Evolutionary conservation across 2,329 filamentous ascomycete genomes (phyloP).

Genomic region (Sarocladium kiliense): DNA sequence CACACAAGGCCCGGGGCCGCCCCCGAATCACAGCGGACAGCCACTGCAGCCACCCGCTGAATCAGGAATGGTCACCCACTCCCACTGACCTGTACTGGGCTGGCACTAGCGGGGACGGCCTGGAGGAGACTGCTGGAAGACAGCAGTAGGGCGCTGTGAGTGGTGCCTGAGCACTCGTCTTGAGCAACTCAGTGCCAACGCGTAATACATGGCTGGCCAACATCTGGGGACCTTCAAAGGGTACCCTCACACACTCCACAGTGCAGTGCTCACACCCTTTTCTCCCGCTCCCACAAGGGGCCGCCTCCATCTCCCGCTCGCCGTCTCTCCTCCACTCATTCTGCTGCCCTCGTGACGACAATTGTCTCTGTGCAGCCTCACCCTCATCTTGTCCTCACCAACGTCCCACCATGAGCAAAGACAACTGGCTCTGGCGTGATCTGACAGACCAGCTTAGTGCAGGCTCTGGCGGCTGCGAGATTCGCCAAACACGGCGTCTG

Average conservation of each 20-base stretch:
- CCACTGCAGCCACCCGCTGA: background rate
- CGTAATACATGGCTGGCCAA: too few species aligned
- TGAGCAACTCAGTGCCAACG: too few species aligned
- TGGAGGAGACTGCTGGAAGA: background rate
- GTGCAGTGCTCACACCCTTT: background rate
- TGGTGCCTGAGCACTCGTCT: background rate
- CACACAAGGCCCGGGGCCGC: background rate
- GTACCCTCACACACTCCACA: background rate
- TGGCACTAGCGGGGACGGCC: background rate
- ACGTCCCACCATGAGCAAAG: background rate
- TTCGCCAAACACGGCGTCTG: background rate
- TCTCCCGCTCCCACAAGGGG: background rate
- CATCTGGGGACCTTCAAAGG: too few species aligned
- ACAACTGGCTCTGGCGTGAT: background rate
- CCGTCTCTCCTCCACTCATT: slow-evolving; percentile 5
- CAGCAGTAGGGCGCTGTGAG: background rate
- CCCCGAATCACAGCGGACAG: slow-evolving; percentile 4
- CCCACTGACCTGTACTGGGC: too few species aligned
- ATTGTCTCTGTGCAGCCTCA: background rate
- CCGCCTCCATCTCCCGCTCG: slow-evolving; percentile 2
- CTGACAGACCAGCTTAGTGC: too few species aligned
- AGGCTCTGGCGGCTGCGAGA: background rate
- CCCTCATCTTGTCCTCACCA: background rate
- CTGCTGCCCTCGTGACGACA: slow-evolving; percentile 1
- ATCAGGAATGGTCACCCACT: background rate